phyloP scores from a whole-genome alignment of 176 grass and related monocot species.

The Melocanna baccifera region DNA sequence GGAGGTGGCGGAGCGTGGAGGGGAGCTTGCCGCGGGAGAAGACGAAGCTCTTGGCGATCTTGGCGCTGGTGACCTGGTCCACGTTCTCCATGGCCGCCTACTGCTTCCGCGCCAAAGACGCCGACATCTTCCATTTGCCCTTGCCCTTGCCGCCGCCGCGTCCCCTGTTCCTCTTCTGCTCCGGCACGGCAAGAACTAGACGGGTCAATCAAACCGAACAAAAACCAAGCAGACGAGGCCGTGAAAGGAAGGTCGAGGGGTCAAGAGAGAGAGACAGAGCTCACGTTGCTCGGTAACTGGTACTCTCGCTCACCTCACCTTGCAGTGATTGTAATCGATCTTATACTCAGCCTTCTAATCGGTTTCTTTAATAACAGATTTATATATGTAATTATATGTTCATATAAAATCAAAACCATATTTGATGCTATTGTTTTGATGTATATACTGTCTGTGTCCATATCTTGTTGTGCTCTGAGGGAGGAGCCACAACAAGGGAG shows the following conservation, averaged over 20 bases:
- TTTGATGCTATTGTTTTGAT: too few relatives aligned
- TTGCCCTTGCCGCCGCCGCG: slow-evolving; percentile 18
- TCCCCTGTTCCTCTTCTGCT: slow-evolving; percentile 10
- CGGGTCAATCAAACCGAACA: background rate
- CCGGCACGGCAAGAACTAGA: background rate
- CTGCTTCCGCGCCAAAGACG: slow-evolving; percentile 58
- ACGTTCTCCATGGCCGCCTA: slow-evolving; percentile 39
- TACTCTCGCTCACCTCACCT: too few relatives aligned
- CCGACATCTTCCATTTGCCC: slow-evolving; percentile 29
- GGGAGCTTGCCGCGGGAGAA: slow-evolving; percentile 83
- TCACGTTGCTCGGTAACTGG: too few relatives aligned
- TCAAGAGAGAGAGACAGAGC: background rate
- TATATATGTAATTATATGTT: too few relatives aligned
- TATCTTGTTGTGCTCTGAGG: too few relatives aligned
- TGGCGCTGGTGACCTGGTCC: slow-evolving; percentile 76
- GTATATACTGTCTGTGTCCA: too few relatives aligned
- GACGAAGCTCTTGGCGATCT: slow-evolving; percentile 91
- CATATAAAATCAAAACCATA: too few relatives aligned
- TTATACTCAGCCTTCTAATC: too few relatives aligned
- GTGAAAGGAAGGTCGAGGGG: background rate
- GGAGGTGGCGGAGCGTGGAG: slow-evolving; percentile 66
- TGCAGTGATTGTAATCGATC: too few relatives aligned
- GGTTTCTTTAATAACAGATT: too few relatives aligned
- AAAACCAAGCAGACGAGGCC: background rate
- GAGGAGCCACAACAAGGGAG: too few relatives aligned